phyloP scores from a whole-genome alignment of 306 rosid species.

The Cucurbita moschata region DNA sequence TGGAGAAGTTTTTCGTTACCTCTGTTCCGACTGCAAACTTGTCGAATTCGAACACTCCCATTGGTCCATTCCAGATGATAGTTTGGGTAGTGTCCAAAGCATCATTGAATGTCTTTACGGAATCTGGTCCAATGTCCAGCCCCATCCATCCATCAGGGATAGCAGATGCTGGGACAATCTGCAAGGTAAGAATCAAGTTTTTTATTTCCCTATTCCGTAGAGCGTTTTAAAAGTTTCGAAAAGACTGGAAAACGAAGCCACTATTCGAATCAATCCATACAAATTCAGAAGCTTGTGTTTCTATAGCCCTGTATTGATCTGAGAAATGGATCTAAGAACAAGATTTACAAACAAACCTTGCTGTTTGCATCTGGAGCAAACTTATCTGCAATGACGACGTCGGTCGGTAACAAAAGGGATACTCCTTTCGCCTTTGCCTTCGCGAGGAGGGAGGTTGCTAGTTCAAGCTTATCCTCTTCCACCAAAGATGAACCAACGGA shows the following conservation, averaged over 20 bases:
- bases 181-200: slow-evolving; percentile 17
- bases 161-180: slow-evolving; percentile 83
- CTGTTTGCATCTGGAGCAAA: slow-evolving; percentile 99
- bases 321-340: not conserved
- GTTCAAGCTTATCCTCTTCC: slow-evolving; percentile 83
- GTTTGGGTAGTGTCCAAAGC: slow-evolving; percentile 84
- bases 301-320: not conserved
- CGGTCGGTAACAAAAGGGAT: slow-evolving; percentile 83
- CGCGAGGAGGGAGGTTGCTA: slow-evolving; percentile 68
- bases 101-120: slow-evolving; percentile 66
- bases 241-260: not conserved
- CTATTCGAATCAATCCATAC: not conserved
- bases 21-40: slow-evolving; percentile 93
- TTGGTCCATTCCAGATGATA: slow-evolving; percentile 97
- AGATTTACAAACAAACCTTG: slow-evolving; percentile 45
- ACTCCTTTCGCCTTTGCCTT: slow-evolving; percentile 96
- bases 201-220: slow-evolving; percentile 7
- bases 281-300: not conserved
- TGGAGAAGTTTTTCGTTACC: slow-evolving; percentile 26
- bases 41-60: slow-evolving; percentile 98
- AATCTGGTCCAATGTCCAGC: slow-evolving; percentile 96
- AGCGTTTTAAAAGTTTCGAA: not conserved
- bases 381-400: slow-evolving; percentile 87
- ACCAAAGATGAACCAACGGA: slow-evolving; percentile 97
- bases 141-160: slow-evolving; percentile 99